Evolutionary conservation across 164 flowering plant species (phyloP).

Genomic region (Magnolia sinica): DNA sequence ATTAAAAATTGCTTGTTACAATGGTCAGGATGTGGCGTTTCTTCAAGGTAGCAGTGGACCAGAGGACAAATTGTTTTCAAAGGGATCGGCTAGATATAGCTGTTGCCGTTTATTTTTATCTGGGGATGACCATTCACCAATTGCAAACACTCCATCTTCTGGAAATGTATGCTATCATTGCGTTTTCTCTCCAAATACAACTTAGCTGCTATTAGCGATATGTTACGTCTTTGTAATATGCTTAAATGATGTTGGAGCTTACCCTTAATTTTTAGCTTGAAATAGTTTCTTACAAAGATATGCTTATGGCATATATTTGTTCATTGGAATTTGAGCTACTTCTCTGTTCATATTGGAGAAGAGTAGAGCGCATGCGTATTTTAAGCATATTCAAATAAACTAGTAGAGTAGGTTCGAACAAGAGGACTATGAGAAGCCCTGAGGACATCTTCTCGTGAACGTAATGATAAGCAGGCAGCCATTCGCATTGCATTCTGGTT

Average conservation of each 20-base stretch:
- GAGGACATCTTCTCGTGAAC: too few relatives aligned
- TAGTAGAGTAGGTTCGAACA: too few relatives aligned
- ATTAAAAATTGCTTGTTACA: not conserved
- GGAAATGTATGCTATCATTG: conserved; percentile 39
- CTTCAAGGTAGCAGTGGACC: conserved; percentile 17
- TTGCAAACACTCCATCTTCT: conserved; percentile 30
- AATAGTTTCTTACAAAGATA: not conserved
- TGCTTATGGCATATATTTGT: not conserved
- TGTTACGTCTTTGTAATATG: not conserved
- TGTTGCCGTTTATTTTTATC: conserved; percentile 54
- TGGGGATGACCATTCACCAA: conserved; percentile 41
- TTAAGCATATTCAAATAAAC: too few relatives aligned
- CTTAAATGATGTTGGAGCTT: not conserved
- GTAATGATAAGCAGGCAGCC: too few relatives aligned
- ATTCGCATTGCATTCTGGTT: too few relatives aligned
- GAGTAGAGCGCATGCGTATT: too few relatives aligned
- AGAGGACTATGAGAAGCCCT: too few relatives aligned
- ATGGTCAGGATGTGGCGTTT: conserved; percentile 19
- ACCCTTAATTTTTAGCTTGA: not conserved
- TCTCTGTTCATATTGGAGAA: too few relatives aligned
- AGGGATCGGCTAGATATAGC: conserved; percentile 31
- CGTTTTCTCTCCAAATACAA: not conserved
- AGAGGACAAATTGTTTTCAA: conserved; percentile 15
- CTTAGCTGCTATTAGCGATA: not conserved
- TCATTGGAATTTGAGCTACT: too few relatives aligned